Percentiles rank a stretch among this genome's conserved stretches.
Evolutionary conservation across 148 eudicot genomes (phyloP).

Genomic region (Cornus controversa): DNA sequence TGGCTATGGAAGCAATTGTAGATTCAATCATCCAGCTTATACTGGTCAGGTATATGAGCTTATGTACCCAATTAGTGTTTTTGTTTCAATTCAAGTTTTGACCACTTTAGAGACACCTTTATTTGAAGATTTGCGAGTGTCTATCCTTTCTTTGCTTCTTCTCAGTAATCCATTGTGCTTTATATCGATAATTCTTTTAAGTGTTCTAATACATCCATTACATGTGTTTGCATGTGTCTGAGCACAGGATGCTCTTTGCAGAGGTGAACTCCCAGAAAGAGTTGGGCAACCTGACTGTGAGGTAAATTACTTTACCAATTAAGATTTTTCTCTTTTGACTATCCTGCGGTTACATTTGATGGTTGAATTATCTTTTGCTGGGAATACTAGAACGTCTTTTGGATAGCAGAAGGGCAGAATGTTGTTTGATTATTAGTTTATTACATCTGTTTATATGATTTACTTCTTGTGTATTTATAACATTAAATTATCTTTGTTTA

Average conservation of each 20-base stretch:
- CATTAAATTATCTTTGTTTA: background rate
- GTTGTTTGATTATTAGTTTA: background rate
- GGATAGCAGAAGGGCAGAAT: background rate
- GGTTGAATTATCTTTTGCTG: background rate
- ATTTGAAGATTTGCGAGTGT: background rate
- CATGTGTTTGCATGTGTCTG: too few species aligned
- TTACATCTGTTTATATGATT: background rate
- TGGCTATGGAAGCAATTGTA: constrained; percentile 63
- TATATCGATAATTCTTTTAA: background rate
- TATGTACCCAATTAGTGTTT: background rate
- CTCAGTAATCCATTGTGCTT: background rate
- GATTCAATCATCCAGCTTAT: constrained; percentile 66
- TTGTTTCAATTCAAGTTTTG: background rate
- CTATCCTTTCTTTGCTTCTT: background rate
- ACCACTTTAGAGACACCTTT: background rate
- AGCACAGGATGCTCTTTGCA: constrained; percentile 23
- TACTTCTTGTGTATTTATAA: background rate
- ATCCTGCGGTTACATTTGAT: background rate
- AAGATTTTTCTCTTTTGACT: background rate
- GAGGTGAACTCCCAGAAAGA: constrained; percentile 60
- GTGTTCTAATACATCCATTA: background rate
- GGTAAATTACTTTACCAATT: constrained; percentile 34
- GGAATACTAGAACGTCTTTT: background rate
- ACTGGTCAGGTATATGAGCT: constrained; percentile 32
- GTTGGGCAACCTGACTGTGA: constrained; percentile 71